Conservation (phyloP, 1,284 basidiomycete genomes). For the Apiotrichum gamsii region DNA sequence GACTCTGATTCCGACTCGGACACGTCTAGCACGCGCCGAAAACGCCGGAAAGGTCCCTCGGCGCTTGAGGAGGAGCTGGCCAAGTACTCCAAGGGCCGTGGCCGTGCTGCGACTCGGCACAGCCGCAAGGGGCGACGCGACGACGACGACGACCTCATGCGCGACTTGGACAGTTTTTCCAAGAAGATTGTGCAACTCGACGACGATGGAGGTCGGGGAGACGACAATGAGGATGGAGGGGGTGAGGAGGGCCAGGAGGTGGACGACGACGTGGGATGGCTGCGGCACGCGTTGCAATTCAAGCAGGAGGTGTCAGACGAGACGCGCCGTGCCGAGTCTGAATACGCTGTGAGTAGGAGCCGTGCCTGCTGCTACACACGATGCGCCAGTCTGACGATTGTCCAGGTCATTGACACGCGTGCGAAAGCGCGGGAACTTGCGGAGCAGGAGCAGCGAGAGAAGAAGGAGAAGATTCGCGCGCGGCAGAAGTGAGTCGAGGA, state of each 20-base stretch:
- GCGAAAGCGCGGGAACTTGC: slow-evolving; percentile 41
- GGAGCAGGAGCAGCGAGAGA: slow-evolving; percentile 19
- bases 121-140: slow-evolving; percentile 52
- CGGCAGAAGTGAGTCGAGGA: not conserved
- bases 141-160: slow-evolving; percentile 66
- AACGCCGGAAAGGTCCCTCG: slow-evolving; percentile 54
- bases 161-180: slow-evolving; percentile 64
- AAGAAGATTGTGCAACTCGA: slow-evolving; percentile 54
- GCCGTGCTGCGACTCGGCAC: slow-evolving; percentile 56
- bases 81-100: slow-evolving; percentile 65
- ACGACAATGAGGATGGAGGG: slow-evolving; percentile 21
- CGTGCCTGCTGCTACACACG: not conserved
- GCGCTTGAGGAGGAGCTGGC: slow-evolving; percentile 71
- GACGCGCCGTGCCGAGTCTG: slow-evolving; percentile 70
- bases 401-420: slow-evolving; percentile 46
- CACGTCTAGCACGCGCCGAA: slow-evolving; percentile 21
- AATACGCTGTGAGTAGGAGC: slow-evolving; percentile 67
- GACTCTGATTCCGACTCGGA: slow-evolving; percentile 42
- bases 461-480: slow-evolving; percentile 2
- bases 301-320: slow-evolving; percentile 66
- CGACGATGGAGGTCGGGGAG: slow-evolving; percentile 17
- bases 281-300: slow-evolving; percentile 68
- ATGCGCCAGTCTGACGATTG: not conserved
- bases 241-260: slow-evolving; percentile 56
- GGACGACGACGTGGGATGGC: slow-evolving; percentile 72